Conservation (phyloP, 2,329 filamentous ascomycete genomes). For the Calonectria fujianensis region DNA sequence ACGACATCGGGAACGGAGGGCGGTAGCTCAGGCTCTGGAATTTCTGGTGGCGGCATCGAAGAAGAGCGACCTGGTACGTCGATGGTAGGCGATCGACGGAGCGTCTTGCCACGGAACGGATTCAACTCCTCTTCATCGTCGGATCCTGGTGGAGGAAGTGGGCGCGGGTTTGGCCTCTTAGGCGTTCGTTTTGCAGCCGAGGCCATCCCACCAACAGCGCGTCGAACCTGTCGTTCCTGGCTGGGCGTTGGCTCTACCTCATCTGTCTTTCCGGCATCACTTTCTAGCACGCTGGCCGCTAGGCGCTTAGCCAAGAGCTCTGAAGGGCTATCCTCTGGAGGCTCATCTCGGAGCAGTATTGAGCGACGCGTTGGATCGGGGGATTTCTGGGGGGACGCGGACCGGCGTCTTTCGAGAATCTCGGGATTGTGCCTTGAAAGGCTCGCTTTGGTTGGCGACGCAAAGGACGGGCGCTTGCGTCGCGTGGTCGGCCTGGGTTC, state of each 20-base stretch:
- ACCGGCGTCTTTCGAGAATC: slow-evolving; percentile 68
- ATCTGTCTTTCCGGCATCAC: slow-evolving; percentile 50
- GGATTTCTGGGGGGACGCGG: slow-evolving; percentile 60
- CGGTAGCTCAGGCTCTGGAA: slow-evolving; percentile 45
- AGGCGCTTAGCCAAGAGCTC: slow-evolving; percentile 58
- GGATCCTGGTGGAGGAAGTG: slow-evolving; percentile 66
- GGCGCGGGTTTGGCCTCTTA: slow-evolving; percentile 66
- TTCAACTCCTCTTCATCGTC: slow-evolving; percentile 56
- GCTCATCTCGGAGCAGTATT: slow-evolving; percentile 45
- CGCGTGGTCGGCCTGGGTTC: slow-evolving; percentile 56
- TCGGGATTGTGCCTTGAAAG: slow-evolving; percentile 77
- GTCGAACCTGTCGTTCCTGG: slow-evolving; percentile 44
- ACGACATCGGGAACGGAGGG: slow-evolving; percentile 72
- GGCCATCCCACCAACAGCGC: slow-evolving; percentile 57
- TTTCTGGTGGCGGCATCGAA: slow-evolving; percentile 42
- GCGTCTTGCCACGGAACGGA: slow-evolving; percentile 56
- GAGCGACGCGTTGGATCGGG: slow-evolving; percentile 35
- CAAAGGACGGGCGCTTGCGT: slow-evolving; percentile 73
- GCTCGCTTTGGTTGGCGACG: slow-evolving; percentile 80
- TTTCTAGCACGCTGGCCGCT: slow-evolving; percentile 50
- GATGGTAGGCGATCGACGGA: slow-evolving; percentile 57
- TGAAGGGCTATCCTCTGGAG: slow-evolving; percentile 52
- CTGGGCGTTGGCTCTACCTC: slow-evolving; percentile 43
- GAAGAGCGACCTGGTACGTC: slow-evolving; percentile 45
- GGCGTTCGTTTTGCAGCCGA: slow-evolving; percentile 63